phyloP scores from a whole-genome alignment of 441 rosid genomes.

The Croton setiger region DNA sequence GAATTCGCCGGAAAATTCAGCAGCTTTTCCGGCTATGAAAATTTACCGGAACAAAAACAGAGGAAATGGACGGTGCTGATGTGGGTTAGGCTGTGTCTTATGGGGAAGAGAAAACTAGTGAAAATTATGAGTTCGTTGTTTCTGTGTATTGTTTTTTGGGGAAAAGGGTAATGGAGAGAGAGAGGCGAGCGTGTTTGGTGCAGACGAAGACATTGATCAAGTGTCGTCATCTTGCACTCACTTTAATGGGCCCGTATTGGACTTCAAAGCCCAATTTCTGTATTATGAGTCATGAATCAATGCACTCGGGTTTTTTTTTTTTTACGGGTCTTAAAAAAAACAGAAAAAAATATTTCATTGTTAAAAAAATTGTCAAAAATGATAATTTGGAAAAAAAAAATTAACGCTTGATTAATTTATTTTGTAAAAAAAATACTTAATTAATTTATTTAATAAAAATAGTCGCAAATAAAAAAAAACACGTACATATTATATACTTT shows the following conservation, averaged over 20 bases:
- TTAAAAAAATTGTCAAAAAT: too few species aligned
- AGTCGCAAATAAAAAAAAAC: too few species aligned
- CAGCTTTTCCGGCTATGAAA: slow-evolving; percentile 3
- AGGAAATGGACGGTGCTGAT: background rate
- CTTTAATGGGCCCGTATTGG: background rate
- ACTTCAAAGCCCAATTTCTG: background rate
- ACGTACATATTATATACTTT: too few species aligned
- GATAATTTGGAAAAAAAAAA: too few species aligned
- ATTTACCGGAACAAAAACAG: background rate
- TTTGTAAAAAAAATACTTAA: too few species aligned
- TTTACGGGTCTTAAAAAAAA: too few species aligned
- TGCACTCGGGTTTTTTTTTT: too few species aligned
- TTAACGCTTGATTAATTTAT: too few species aligned
- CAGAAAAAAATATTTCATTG: too few species aligned
- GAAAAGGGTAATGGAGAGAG: background rate
- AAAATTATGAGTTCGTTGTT: background rate
- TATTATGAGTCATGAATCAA: background rate
- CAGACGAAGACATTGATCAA: slow-evolving; percentile 2
- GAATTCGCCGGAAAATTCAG: slow-evolving; percentile 21
- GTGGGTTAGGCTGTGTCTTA: background rate
- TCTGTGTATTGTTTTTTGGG: background rate
- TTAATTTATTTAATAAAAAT: too few species aligned
- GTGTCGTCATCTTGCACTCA: slow-evolving; percentile 13
- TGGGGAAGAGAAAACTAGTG: background rate
- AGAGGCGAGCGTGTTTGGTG: slow-evolving; percentile 5